Conservation (phyloP, 108 stramenopile species). For the Conticribra guillardii region DNA sequence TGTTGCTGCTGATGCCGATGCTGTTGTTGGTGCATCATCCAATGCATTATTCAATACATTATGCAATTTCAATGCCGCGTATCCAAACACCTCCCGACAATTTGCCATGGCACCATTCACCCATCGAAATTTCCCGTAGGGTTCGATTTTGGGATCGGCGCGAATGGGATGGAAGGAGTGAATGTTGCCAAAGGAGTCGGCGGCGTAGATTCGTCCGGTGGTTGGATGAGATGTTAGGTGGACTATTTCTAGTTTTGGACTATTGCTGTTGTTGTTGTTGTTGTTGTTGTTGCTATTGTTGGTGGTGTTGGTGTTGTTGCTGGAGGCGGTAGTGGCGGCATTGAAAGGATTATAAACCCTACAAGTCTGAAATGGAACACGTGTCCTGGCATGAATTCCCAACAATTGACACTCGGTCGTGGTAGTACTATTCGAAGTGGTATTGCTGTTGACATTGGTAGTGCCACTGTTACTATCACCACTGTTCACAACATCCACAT, state of each 20-base stretch:
- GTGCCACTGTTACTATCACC: conserved; percentile 1
- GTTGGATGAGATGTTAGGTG: conserved; percentile 37
- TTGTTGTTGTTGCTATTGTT: conserved; percentile 17
- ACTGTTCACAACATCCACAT: conserved; percentile 6
- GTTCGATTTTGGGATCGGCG: conserved; percentile 35
- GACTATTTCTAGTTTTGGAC: conserved; percentile 42
- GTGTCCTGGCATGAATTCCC: conserved; percentile 68
- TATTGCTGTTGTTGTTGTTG: conserved; percentile 4
- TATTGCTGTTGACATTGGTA: no score
- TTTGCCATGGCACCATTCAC: conserved; percentile 25
- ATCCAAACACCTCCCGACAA: conserved; percentile 40
- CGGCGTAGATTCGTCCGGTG: conserved; percentile 43
- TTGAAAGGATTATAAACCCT: conserved; percentile 29
- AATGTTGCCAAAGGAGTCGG: conserved; percentile 36
- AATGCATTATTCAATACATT: no score
- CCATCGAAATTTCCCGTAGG: conserved; percentile 50
- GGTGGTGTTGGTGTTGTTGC: conserved; percentile 41
- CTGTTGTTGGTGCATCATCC: no score
- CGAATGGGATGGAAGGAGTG: conserved; percentile 39
- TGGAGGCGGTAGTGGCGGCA: conserved; percentile 34
- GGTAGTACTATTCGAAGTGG: no score
- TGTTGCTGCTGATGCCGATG: no score
- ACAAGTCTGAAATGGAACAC: conserved; percentile 58
- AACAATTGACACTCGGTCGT: conserved; percentile 21
- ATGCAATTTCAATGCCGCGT: no score